A percentile compares a stretch with the other conserved stretches of the same genome.
Evolutionary conservation across 306 rosid species (phyloP).

Genomic region (Mucuna pruriens): DNA sequence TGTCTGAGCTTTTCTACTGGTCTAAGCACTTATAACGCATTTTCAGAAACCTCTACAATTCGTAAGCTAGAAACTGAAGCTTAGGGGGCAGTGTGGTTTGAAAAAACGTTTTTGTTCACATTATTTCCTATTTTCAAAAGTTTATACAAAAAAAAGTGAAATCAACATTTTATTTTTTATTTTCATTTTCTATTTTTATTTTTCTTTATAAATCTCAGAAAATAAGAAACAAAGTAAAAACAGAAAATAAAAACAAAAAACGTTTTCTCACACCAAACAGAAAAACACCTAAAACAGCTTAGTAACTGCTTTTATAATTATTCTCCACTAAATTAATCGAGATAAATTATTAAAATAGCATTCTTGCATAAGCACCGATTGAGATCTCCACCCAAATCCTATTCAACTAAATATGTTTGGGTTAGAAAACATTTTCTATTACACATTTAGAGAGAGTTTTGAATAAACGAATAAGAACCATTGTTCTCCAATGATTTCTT

Average conservation of each 20-base stretch:
- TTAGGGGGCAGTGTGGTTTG: no score
- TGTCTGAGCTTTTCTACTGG: no score
- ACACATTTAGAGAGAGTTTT: neutral
- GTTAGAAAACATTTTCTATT: neutral
- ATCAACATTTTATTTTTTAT: no score
- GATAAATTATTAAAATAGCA: neutral
- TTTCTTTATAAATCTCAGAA: no score
- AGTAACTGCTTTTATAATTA: neutral
- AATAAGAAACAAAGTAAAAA: no score
- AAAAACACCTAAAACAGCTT: neutral
- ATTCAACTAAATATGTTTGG: neutral
- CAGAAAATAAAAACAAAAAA: no score
- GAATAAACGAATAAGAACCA: neutral
- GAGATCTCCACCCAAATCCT: neutral
- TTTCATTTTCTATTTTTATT: no score
- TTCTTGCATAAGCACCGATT: neutral
- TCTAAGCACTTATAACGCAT: neutral
- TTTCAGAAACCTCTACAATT: neutral
- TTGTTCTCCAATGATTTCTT: neutral
- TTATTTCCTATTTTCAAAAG: no score
- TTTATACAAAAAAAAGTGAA: no score
- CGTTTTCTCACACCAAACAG: no score
- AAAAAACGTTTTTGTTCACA: no score
- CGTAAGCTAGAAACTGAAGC: conserved; percentile 1
- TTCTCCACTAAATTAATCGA: neutral